Percentiles rank a stretch among this genome's conserved stretches.
Conservation (phyloP, 768 basidiomycete genomes). For the Sporobolomyces roseus region DNA sequence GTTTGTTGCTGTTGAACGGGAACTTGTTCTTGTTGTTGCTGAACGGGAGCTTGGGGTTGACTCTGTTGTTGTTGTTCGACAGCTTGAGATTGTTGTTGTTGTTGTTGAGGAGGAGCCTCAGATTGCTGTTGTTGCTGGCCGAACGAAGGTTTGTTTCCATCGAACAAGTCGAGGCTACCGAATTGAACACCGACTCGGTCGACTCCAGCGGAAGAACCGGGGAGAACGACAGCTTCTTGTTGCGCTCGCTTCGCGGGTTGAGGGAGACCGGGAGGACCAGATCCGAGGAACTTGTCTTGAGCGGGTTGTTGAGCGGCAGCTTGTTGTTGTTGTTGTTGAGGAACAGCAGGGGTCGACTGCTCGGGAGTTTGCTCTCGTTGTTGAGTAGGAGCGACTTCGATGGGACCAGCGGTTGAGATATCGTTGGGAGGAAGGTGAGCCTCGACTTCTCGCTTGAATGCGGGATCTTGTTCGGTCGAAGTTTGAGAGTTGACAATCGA, state of each 20-base stretch:
- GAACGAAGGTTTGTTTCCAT: constrained; percentile 26
- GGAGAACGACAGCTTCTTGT: constrained; percentile 43
- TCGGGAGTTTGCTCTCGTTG: background rate
- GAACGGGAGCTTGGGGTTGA: constrained; percentile 3
- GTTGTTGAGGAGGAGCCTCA: background rate
- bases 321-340: background rate
- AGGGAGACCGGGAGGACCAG: constrained; percentile 37
- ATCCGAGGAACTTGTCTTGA: constrained; percentile 36
- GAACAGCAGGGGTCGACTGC: constrained; percentile 3
- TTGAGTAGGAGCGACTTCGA: constrained; percentile 34
- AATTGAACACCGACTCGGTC: constrained; percentile 44
- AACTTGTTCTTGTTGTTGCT: constrained; percentile 16
- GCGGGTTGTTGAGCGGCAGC: constrained; percentile 10
- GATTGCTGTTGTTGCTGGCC: constrained; percentile 11
- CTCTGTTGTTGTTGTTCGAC: too few species aligned
- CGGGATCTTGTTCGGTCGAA: constrained; percentile 15
- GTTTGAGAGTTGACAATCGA: constrained; percentile 36
- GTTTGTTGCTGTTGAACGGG: constrained; percentile 5
- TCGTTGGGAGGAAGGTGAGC: constrained; percentile 42
- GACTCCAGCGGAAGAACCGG: constrained; percentile 11
- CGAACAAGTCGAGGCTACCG: constrained; percentile 40
- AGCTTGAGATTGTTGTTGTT: background rate
- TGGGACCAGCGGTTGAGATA: constrained; percentile 40
- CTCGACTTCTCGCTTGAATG: constrained; percentile 35
- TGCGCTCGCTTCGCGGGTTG: constrained; percentile 38